Evolutionary conservation across 2,329 filamentous ascomycete species (phyloP).

Genomic region (Claviceps pazoutovae): DNA sequence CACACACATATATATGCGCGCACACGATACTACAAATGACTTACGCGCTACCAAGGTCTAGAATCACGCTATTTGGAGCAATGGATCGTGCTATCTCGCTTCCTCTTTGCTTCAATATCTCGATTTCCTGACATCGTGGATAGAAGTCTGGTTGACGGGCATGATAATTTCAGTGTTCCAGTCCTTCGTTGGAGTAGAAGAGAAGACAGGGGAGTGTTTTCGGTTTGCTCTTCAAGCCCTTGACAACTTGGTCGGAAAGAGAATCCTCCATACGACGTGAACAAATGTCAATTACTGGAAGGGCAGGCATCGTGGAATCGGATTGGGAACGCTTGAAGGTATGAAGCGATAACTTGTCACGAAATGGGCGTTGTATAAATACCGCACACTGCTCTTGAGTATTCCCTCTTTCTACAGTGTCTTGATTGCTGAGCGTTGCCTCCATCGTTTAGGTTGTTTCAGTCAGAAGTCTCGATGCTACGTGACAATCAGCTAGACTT

Average conservation of each 20-base stretch:
- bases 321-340: too few relatives aligned
- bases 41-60: conserved; percentile 1
- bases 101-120: neutral
- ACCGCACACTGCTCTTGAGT: too few relatives aligned
- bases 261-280: neutral
- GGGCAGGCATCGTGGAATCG: too few relatives aligned
- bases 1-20: too few relatives aligned
- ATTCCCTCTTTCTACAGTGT: too few relatives aligned
- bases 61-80: neutral
- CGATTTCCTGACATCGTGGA: conserved; percentile 1
- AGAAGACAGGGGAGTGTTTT: neutral
- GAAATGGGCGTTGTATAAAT: too few relatives aligned
- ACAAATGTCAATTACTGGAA: neutral
- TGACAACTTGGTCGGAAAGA: neutral
- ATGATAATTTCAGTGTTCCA: conserved; percentile 2
- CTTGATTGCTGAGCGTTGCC: too few relatives aligned
- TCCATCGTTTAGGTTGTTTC: too few relatives aligned
- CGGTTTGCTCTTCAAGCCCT: neutral
- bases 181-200: conserved; percentile 1
- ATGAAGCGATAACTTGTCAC: too few relatives aligned
- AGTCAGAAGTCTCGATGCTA: too few relatives aligned
- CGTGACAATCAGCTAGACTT: too few relatives aligned
- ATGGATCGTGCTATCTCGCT: neutral
- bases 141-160: conserved; percentile 1
- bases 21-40: neutral